Evolutionary conservation across 129 eudicot species (phyloP).

Genomic region (Centrapalus pauciflorus): DNA sequence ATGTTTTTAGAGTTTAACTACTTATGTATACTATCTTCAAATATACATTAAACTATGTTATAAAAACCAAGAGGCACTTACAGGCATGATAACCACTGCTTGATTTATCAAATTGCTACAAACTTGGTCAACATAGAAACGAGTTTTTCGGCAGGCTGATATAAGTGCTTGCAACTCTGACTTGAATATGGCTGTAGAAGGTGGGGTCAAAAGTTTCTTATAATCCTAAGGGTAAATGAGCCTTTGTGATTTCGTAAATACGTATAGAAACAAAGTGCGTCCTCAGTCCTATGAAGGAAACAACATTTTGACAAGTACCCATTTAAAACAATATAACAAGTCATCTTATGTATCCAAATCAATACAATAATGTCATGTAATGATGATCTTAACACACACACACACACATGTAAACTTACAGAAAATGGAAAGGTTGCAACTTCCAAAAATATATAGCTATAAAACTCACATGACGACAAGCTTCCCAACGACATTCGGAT

Average conservation of each 20-base stretch:
- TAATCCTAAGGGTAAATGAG: not conserved
- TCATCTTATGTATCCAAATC: not conserved
- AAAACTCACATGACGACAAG: constrained; percentile 49
- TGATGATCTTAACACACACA: too few relatives aligned
- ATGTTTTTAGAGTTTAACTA: too few relatives aligned
- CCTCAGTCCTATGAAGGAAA: not conserved
- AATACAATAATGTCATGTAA: not conserved
- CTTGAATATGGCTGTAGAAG: constrained; percentile 56
- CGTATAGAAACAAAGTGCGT: not conserved
- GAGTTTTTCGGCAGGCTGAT: constrained; percentile 62
- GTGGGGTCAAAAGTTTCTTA: not conserved
- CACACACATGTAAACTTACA: not conserved
- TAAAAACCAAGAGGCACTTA: constrained; percentile 39
- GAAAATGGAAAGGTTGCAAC: not conserved
- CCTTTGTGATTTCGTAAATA: not conserved
- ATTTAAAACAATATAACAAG: too few relatives aligned
- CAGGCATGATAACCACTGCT: constrained; percentile 64
- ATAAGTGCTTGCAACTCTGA: constrained; percentile 59
- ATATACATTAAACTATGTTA: too few relatives aligned
- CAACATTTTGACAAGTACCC: not conserved
- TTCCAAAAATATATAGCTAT: not conserved
- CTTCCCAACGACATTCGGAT: constrained; percentile 55
- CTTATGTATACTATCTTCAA: too few relatives aligned
- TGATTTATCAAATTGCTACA: constrained; percentile 46
- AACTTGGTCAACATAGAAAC: constrained; percentile 56